phyloP scores from a whole-genome alignment of 805 yeast species.

The Metschnikowia dekortorum region DNA sequence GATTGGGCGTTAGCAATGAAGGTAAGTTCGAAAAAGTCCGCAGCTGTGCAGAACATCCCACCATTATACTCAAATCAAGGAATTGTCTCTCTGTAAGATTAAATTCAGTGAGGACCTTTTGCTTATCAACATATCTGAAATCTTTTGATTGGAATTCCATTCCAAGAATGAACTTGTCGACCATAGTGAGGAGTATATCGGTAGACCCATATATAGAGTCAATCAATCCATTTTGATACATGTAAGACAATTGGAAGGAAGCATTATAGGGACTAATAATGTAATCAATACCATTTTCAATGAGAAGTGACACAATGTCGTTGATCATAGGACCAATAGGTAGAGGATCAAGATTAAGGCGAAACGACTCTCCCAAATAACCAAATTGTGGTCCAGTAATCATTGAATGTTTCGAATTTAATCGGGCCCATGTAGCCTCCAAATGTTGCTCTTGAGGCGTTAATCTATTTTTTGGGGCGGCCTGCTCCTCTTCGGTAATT shows the following conservation, averaged over 20 bases:
- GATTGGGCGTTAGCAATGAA: slow-evolving; percentile 39
- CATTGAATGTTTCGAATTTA: slow-evolving; percentile 23
- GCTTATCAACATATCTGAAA: slow-evolving; percentile 62
- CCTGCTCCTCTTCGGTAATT: slow-evolving; percentile 32
- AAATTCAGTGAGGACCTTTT: slow-evolving; percentile 56
- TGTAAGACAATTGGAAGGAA: slow-evolving; percentile 72
- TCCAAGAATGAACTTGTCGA: slow-evolving; percentile 68
- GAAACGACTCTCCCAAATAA: slow-evolving; percentile 42
- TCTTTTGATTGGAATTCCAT: slow-evolving; percentile 64
- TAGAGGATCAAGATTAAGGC: slow-evolving; percentile 48
- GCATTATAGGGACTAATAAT: slow-evolving; percentile 81
- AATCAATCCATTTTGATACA: slow-evolving; percentile 51
- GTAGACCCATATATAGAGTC: slow-evolving; percentile 83
- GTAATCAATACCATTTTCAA: slow-evolving; percentile 54
- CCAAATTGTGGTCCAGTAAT: slow-evolving; percentile 19
- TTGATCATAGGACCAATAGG: slow-evolving; percentile 47
- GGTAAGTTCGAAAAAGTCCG: slow-evolving; percentile 52
- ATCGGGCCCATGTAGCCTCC: slow-evolving; percentile 37
- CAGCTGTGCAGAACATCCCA: slow-evolving; percentile 76
- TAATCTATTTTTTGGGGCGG: slow-evolving; percentile 32
- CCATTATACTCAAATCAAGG: slow-evolving; percentile 68
- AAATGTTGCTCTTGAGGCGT: slow-evolving; percentile 38
- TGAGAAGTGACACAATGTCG: slow-evolving; percentile 56
- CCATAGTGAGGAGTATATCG: slow-evolving; percentile 61
- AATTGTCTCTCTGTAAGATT: slow-evolving; percentile 61